phyloP scores from a whole-genome alignment of 148 eudicot genomes.

The Spergularia bocconei region DNA sequence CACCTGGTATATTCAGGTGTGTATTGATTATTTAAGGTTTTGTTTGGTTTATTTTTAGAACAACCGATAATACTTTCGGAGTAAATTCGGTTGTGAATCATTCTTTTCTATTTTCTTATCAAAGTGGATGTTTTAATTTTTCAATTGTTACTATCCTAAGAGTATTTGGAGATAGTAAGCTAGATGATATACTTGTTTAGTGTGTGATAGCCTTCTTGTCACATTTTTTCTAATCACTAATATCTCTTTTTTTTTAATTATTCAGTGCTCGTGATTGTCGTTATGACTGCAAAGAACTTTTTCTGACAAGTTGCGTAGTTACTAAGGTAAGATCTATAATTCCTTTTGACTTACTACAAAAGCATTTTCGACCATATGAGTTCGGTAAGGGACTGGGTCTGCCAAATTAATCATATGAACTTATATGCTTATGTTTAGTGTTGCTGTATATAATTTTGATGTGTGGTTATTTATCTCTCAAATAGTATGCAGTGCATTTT shows the following conservation, averaged over 20 bases:
- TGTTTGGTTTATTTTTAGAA: no score
- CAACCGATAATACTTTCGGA: no score
- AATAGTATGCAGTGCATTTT: background rate
- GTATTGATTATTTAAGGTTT: background rate
- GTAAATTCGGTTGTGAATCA: background rate
- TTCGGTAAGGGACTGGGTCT: no score
- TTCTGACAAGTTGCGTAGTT: constrained; percentile 13
- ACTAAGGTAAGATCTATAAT: background rate
- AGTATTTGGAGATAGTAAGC: no score
- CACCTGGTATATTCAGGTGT: constrained; percentile 24
- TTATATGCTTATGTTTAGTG: background rate
- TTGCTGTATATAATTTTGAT: background rate
- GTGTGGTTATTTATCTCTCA: background rate
- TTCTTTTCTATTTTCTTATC: background rate
- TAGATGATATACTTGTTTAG: no score
- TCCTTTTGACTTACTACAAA: no score
- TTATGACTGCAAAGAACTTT: constrained; percentile 23
- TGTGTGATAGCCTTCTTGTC: no score
- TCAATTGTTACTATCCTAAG: no score
- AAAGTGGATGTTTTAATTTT: background rate
- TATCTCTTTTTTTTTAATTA: background rate
- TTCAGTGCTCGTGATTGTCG: constrained; percentile 13
- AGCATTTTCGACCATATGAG: no score
- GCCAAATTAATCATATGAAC: background rate
- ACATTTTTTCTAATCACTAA: no score